These are phyloP conservation scores for Monascus purpureus DNA, from an alignment of 495 filamentous ascomycete species.

Conservation along the genomic window DNA sequence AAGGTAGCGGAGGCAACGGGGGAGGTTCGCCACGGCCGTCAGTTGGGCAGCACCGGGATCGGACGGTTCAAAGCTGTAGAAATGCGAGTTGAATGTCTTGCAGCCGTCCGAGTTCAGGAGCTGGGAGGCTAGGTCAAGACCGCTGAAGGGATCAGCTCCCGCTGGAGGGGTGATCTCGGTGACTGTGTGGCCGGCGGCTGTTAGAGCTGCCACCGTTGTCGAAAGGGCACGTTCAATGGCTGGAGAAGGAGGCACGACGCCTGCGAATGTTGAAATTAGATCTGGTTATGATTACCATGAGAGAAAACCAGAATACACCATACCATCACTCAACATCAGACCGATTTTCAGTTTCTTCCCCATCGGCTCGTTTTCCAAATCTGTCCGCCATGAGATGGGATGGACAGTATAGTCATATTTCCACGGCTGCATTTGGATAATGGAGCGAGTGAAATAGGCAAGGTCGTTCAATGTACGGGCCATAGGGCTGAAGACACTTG, in stretches of 20 bases:
- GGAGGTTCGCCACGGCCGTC: constrained; percentile 54
- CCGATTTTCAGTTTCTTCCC: constrained; percentile 57
- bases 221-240: constrained; percentile 69
- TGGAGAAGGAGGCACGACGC: constrained; percentile 74
- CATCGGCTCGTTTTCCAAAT: constrained; percentile 42
- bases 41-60: constrained; percentile 71
- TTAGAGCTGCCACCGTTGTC: constrained; percentile 53
- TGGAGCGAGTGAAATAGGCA: constrained; percentile 65
- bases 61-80: constrained; percentile 62
- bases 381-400: constrained; percentile 64
- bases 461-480: constrained; percentile 75
- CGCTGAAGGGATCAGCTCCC: constrained; percentile 49
- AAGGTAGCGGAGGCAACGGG: constrained; percentile 63
- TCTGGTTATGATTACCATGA: too few relatives aligned
- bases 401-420: constrained; percentile 77
- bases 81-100: constrained; percentile 63
- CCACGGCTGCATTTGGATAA: constrained; percentile 83
- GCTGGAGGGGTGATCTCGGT: constrained; percentile 55
- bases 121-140: constrained; percentile 64
- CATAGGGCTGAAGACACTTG: constrained; percentile 89
- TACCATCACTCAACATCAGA: constrained; percentile 64
- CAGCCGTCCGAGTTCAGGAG: constrained; percentile 83
- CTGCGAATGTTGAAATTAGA: too few relatives aligned
- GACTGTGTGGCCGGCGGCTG: constrained; percentile 58
- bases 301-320: too few relatives aligned